Conservation (phyloP, 768 basidiomycete genomes). For the Lepiota subincarnata region DNA sequence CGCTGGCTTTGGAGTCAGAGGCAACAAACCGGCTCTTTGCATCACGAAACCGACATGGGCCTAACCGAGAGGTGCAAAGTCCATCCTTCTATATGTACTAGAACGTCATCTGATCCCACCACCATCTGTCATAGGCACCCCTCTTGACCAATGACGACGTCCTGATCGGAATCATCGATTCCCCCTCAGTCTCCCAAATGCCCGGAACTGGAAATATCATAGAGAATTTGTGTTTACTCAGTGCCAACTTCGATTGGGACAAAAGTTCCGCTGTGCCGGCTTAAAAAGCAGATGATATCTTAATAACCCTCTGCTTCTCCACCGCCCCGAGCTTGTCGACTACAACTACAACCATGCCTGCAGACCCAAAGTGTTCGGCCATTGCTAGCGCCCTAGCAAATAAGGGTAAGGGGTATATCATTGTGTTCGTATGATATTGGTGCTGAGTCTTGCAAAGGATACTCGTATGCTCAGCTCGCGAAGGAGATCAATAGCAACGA, state of each 20-base stretch:
- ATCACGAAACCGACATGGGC: too few species aligned
- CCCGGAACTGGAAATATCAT: too few species aligned
- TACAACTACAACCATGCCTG: conserved; percentile 33
- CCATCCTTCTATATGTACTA: too few species aligned
- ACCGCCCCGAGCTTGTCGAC: neutral
- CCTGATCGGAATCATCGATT: too few species aligned
- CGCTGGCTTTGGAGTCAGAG: too few species aligned
- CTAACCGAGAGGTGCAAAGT: too few species aligned
- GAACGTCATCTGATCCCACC: too few species aligned
- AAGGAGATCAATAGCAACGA: conserved; percentile 33
- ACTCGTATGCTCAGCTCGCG: conserved; percentile 47
- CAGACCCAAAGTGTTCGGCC: conserved; percentile 55
- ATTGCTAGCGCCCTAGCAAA: conserved; percentile 46
- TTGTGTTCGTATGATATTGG: neutral
- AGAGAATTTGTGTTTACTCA: neutral
- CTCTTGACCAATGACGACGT: too few species aligned
- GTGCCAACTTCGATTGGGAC: conserved; percentile 8
- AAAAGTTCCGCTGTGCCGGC: neutral
- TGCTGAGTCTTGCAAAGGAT: conserved; percentile 30
- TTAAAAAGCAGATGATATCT: neutral
- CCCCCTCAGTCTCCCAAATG: too few species aligned
- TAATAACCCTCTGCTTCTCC: neutral
- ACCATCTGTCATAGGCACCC: too few species aligned
- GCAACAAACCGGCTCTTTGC: too few species aligned
- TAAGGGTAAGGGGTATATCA: conserved; percentile 35